Conservation (phyloP, 1,284 basidiomycete genomes). For the Moesziomyces globuligerus region DNA sequence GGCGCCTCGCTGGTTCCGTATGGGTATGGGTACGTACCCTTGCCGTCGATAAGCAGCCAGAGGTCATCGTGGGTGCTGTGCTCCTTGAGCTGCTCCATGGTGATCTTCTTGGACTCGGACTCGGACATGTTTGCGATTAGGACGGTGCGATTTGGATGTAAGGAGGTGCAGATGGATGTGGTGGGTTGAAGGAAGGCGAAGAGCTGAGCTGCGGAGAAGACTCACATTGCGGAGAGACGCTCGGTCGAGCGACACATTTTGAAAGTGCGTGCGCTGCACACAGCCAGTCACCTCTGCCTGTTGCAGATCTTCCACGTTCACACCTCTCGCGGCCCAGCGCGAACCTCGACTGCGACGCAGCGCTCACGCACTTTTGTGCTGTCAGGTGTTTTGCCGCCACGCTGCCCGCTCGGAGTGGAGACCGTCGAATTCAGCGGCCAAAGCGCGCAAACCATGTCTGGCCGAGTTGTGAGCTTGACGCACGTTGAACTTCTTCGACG, state of each 20-base stretch:
- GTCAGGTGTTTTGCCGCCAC: neutral
- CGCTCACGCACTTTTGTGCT: constrained; percentile 9
- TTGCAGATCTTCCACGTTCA: neutral
- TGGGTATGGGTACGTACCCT: constrained; percentile 62
- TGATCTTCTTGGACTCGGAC: constrained; percentile 56
- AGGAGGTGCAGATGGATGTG: neutral
- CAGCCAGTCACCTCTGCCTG: neutral
- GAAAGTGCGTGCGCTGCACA: neutral
- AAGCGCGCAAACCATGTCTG: constrained; percentile 5
- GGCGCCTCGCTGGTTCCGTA: too few relatives aligned
- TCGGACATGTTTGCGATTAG: constrained; percentile 25
- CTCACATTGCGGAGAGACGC: neutral
- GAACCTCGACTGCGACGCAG: too few relatives aligned
- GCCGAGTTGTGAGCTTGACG: neutral
- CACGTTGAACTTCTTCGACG: constrained; percentile 1
- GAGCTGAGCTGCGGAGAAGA: neutral
- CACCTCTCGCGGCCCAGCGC: too few relatives aligned
- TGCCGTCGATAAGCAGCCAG: constrained; percentile 66
- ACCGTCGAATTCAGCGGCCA: neutral
- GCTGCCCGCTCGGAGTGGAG: neutral
- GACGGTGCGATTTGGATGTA: neutral
- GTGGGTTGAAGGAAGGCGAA: neutral
- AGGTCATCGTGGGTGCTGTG: constrained; percentile 63
- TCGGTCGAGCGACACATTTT: neutral
- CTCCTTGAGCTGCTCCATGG: constrained; percentile 62